These are phyloP conservation scores for Camellia oleifera DNA, from an alignment of 179 eudicot species.

Conservation along the genomic window DNA sequence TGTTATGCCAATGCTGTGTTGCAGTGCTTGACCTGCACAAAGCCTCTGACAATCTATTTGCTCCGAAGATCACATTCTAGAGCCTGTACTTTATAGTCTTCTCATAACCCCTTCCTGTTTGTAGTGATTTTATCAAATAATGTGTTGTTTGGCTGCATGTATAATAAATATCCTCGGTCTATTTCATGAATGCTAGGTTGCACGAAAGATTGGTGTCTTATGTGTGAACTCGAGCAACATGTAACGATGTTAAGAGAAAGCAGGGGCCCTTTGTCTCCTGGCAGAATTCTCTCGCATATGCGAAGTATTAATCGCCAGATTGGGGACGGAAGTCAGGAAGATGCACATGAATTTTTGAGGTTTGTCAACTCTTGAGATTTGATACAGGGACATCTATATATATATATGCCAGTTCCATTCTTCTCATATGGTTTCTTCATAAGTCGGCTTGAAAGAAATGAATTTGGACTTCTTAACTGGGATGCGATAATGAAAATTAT, in stretches of 20 bases:
- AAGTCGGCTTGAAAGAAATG: neutral
- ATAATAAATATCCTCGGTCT: slow-evolving; percentile 16
- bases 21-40: slow-evolving; percentile 93
- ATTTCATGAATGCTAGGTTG: slow-evolving; percentile 46
- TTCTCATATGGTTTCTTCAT: neutral
- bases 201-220: slow-evolving; percentile 75
- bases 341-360: slow-evolving; percentile 98
- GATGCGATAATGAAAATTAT: slow-evolving; percentile 4
- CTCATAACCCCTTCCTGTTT: slow-evolving; percentile 12
- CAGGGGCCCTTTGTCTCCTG: slow-evolving; percentile 80
- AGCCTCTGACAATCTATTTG: slow-evolving; percentile 75
- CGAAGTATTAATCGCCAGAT: slow-evolving; percentile 71
- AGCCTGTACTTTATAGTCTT: slow-evolving; percentile 47
- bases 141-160: neutral
- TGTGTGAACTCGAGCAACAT: slow-evolving; percentile 96
- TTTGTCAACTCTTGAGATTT: slow-evolving; percentile 22
- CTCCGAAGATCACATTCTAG: slow-evolving; percentile 80
- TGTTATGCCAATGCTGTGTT: slow-evolving; percentile 97
- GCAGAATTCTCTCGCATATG: slow-evolving; percentile 70
- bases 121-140: slow-evolving; percentile 8
- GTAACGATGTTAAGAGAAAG: slow-evolving; percentile 66
- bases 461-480: slow-evolving; percentile 8
- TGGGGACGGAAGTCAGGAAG: slow-evolving; percentile 97
- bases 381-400: neutral
- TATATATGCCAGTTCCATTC: neutral